Evolutionary conservation across 495 filamentous ascomycete genomes (phyloP).

Genomic region (Podospora conica): DNA sequence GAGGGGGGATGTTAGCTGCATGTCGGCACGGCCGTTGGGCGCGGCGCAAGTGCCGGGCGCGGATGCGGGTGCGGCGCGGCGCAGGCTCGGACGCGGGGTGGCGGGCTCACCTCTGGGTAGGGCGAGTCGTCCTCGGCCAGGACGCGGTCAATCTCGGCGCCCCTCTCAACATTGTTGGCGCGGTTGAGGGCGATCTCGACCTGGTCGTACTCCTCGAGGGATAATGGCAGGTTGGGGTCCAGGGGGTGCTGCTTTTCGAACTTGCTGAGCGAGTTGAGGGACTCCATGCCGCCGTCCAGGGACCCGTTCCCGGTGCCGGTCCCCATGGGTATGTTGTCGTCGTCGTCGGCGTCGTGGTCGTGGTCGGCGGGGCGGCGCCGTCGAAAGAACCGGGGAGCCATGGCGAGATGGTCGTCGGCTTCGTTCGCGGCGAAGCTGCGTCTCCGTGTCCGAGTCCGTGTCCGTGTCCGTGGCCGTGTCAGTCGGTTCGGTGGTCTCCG

Average conservation of each 20-base stretch:
- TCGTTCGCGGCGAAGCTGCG: not conserved
- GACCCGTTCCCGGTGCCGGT: slow-evolving; percentile 18
- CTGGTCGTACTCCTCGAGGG: slow-evolving; percentile 49
- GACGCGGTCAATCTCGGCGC: slow-evolving; percentile 49
- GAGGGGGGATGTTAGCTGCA: not conserved
- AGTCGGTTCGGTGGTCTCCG: slow-evolving; percentile 18
- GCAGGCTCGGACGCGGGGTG: slow-evolving; percentile 15
- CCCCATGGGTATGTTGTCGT: slow-evolving; percentile 24
- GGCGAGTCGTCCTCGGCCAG: slow-evolving; percentile 61
- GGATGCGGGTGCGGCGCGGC: slow-evolving; percentile 13
- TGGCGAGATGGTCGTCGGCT: slow-evolving; percentile 8
- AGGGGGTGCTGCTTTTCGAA: slow-evolving; percentile 58
- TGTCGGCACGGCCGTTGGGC: not conserved
- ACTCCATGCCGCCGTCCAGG: slow-evolving; percentile 27
- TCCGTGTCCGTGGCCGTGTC: not conserved
- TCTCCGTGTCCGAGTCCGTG: not conserved
- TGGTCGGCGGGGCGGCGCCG: slow-evolving; percentile 22
- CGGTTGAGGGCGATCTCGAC: slow-evolving; percentile 55
- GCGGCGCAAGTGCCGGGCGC: slow-evolving; percentile 17
- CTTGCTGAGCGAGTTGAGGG: slow-evolving; percentile 33
- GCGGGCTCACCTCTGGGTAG: slow-evolving; percentile 55
- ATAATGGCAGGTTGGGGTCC: slow-evolving; percentile 61
- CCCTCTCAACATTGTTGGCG: slow-evolving; percentile 43
- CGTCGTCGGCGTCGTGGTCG: slow-evolving; percentile 12
- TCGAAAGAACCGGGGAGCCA: slow-evolving; percentile 22